Evolutionary conservation across 2,329 filamentous ascomycete species (phyloP), one percentile per base, ranked within the genome.

Genomic region (Acrocalymma vagum): DNA sequence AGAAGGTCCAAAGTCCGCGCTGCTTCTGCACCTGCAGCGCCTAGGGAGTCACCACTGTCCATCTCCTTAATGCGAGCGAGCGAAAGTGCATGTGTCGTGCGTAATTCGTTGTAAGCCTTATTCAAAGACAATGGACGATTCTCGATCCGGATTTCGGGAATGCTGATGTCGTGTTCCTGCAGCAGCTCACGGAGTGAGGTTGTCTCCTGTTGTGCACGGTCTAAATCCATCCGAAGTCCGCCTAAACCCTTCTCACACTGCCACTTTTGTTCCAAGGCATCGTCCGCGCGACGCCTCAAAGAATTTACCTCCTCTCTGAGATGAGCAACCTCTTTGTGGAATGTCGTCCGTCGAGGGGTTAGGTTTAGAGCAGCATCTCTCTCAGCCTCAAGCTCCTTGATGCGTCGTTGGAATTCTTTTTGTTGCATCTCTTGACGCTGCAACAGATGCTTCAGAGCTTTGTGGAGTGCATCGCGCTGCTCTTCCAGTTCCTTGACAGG

Each of bases 251-350:
- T 95, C 72, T 96, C 93, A 48, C 92, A 93, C 65, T 95, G 88
- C 86, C 90, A 97, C 71, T 97, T 97, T 62, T 95, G 89, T 63
- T 96, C 90, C 10, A 97, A 80, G 11, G 93, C 93, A 51, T 97
- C 93, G 59, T 99, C 93, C 20, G 93, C 93, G 38, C 94, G 85
- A 48, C 86, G 86, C 28, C 94, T 85, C 41, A 99, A 79, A 11
- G 87, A 81, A 35, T 88, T 89, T 48, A 99, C 88, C 66, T 99
- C 94, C 16, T 87, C 84, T 45, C 91, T 86, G 28, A 97, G 77
- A 48, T 81, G 85, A 2, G 81, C 78, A 6, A 97, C 88, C 62
- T 97, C 93, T 53, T 81, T 84, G 65, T 95, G 87, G 66, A 95
- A 97, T 8, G 89, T 88, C 5, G 84, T 83, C 54, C 87, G 86